phyloP scores from a whole-genome alignment of 495 filamentous ascomycete genomes.

The Talaromyces trachyspermus region DNA sequence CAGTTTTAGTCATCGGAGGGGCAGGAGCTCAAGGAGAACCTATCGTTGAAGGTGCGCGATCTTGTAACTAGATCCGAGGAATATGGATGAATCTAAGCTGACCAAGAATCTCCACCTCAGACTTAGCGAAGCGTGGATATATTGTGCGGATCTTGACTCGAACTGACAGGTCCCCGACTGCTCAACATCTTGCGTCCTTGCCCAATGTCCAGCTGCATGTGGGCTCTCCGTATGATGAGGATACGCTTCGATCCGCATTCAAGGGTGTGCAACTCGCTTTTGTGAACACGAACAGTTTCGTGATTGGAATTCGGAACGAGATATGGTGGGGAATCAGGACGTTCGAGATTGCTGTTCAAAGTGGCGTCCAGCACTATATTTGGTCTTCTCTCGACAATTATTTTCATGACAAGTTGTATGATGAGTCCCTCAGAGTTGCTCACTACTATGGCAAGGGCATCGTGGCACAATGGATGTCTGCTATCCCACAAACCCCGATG shows the following conservation, averaged over 20 bases:
- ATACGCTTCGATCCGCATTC: conserved; percentile 23
- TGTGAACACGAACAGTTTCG: conserved; percentile 48
- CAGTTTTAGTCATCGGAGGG: conserved; percentile 40
- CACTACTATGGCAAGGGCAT: conserved; percentile 45
- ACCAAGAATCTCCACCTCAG: conserved; percentile 21
- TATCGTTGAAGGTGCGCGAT: conserved; percentile 29
- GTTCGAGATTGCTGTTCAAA: conserved; percentile 45
- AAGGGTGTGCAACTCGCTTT: conserved; percentile 31
- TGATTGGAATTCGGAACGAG: conserved; percentile 44
- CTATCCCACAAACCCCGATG: neutral
- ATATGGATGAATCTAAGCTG: too few species aligned
- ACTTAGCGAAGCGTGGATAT: conserved; percentile 26
- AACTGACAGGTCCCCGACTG: conserved; percentile 25
- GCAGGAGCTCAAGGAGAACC: conserved; percentile 49
- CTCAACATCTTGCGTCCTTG: conserved; percentile 28
- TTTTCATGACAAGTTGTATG: neutral
- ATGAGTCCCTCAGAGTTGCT: conserved; percentile 29
- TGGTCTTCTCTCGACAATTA: conserved; percentile 24
- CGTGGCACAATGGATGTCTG: conserved; percentile 39
- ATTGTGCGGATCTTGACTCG: conserved; percentile 41
- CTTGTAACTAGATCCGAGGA: too few species aligned
- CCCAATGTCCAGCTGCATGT: conserved; percentile 35
- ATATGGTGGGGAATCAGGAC: conserved; percentile 47
- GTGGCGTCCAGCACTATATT: conserved; percentile 43
- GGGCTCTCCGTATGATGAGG: conserved; percentile 14